Evolutionary conservation across 2,329 filamentous ascomycete genomes (phyloP).

Genomic region (Knufia petricola): DNA sequence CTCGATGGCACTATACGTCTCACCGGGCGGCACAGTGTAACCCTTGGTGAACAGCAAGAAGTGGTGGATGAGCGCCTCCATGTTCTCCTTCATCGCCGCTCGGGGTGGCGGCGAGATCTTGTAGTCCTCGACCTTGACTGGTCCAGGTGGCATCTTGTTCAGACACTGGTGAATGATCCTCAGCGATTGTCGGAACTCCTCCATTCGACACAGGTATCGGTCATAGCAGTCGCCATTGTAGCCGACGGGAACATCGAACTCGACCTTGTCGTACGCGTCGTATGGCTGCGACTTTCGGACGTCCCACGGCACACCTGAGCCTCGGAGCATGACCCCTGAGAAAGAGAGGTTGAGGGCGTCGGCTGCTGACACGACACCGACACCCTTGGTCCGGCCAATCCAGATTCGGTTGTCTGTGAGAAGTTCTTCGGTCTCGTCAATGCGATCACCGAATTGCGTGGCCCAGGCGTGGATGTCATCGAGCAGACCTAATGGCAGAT

Average conservation of each 20-base stretch:
- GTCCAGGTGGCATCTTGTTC: constrained; percentile 96
- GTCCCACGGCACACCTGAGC: constrained; percentile 92
- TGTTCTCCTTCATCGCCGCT: constrained; percentile 99
- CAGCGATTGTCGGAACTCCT: constrained; percentile 96
- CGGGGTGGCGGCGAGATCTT: constrained; percentile 95
- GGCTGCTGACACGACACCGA: constrained; percentile 81
- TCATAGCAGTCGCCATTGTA: constrained; percentile 98
- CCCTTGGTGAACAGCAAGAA: constrained; percentile 98
- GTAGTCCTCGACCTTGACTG: constrained; percentile 94
- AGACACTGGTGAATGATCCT: constrained; percentile 98
- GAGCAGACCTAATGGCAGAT: constrained; percentile 83
- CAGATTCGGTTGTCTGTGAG: constrained; percentile 99
- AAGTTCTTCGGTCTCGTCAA: constrained; percentile 97
- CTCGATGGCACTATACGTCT: constrained; percentile 97
- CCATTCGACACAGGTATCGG: constrained; percentile 97
- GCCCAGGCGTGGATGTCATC: constrained; percentile 99
- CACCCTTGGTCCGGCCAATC: constrained; percentile 82
- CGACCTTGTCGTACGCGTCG: constrained; percentile 94
- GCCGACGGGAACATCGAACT: constrained; percentile 95
- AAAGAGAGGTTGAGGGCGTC: constrained; percentile 98
- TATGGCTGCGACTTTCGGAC: constrained; percentile 95
- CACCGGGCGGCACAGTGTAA: constrained; percentile 89
- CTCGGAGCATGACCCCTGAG: constrained; percentile 93
- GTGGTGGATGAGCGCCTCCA: constrained; percentile 99
- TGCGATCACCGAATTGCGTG: constrained; percentile 94